Evolutionary conservation across 208 protist genomes (phyloP).

Genomic region (Acanthamoeba lenticulata): DNA sequence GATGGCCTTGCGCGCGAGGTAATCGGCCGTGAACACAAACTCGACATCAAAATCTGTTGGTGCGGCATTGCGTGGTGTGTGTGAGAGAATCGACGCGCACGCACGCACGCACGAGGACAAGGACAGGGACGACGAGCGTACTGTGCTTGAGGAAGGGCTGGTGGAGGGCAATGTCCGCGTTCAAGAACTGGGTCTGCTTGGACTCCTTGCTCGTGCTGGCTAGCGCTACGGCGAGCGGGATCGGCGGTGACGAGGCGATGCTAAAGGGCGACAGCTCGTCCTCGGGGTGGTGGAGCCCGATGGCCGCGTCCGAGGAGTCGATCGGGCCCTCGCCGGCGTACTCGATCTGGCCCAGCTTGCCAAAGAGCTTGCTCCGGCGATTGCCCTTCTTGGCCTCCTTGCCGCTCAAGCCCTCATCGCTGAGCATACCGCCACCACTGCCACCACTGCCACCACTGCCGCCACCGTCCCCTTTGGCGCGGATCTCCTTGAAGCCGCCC

Average conservation of each 20-base stretch:
- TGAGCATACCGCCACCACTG: too few species aligned
- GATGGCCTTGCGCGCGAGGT: constrained; percentile 5
- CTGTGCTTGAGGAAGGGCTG: background rate
- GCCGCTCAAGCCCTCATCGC: too few species aligned
- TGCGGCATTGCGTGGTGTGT: background rate
- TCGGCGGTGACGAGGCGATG: background rate
- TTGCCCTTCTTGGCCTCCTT: background rate
- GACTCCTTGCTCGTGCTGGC: background rate
- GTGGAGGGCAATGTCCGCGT: constrained; percentile 37
- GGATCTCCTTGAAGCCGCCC: constrained; percentile 22
- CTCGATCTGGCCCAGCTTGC: constrained; percentile 42
- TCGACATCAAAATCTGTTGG: constrained; percentile 52
- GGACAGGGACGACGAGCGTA: background rate
- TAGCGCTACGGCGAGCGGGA: background rate
- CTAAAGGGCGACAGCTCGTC: background rate
- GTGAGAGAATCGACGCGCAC: background rate
- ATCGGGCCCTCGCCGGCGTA: background rate
- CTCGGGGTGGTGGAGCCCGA: background rate
- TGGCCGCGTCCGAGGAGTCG: background rate
- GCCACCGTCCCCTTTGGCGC: background rate
- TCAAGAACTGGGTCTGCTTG: constrained; percentile 46
- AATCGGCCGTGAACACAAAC: constrained; percentile 46
- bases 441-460: background rate
- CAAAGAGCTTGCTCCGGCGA: constrained; percentile 58
- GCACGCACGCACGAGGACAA: background rate